phyloP scores from a whole-genome alignment of 73 alveolate genomes.

The Tetrahymena elliotti region DNA sequence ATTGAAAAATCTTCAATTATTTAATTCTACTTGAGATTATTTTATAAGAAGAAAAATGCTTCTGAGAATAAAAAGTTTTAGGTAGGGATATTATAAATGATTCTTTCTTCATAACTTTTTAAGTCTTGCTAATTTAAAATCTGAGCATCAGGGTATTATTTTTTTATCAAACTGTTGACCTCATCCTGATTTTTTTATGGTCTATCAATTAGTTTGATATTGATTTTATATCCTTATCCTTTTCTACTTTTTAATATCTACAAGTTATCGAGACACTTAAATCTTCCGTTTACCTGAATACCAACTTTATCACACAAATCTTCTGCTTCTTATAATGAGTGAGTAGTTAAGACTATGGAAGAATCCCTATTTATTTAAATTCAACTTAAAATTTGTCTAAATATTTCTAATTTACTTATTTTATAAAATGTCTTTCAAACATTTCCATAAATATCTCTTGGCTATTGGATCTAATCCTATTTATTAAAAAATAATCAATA shows the following conservation, averaged over 20 bases:
- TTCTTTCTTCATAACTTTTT: background rate
- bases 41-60: background rate
- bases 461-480: slow-evolving; percentile 69
- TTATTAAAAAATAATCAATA: too few species aligned
- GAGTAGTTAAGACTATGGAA: slow-evolving; percentile 84
- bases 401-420: background rate
- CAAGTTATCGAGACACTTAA: slow-evolving; percentile 69
- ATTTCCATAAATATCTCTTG: slow-evolving; percentile 42
- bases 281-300: slow-evolving; percentile 69
- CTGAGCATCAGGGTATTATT: background rate
- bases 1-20: background rate
- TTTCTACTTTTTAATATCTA: slow-evolving; percentile 67
- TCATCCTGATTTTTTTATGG: slow-evolving; percentile 40
- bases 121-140: background rate
- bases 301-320: slow-evolving; percentile 84
- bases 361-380: slow-evolving; percentile 33
- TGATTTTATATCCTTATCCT: slow-evolving; percentile 86
- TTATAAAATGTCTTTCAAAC: slow-evolving; percentile 21
- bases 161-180: background rate
- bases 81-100: background rate
- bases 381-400: background rate
- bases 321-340: slow-evolving; percentile 94
- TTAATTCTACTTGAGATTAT: background rate
- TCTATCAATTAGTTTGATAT: slow-evolving; percentile 38
- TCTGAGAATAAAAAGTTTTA: background rate